Base-by-base conservation (phyloP, 306 rosid genomes). In the Delonix regia region DNA sequence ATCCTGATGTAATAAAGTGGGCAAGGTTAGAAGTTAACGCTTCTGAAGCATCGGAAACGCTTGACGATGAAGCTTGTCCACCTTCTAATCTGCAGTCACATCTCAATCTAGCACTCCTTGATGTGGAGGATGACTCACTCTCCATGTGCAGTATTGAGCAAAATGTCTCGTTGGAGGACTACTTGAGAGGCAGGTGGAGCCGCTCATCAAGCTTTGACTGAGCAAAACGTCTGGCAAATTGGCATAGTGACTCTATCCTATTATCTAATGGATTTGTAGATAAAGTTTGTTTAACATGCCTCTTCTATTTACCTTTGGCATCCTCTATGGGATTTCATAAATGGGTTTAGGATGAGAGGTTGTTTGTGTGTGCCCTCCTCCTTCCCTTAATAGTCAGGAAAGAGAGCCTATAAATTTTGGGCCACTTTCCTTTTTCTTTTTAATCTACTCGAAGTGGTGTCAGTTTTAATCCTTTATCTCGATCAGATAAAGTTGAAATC, bases 161-260 rank as follows among this genome's bases (percentile, higher is more conserved):
- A 21, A 83, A 84, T 57, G 86, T 93, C 69, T 87, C 98, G 5
- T 73, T 93, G 60, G 96, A 93, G 83, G 97, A 93, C 81, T 96
- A 96, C 80, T 78, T 96, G 81, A 85, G 82, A 85, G 97, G 98
- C 65, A 76, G 98, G 78, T 93, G 97, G 93, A 93, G 99, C 88
- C 93, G 93, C 30, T 86, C 94, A 68, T 93, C 99, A 16, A 93
- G 99, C 90, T 96, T 93, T 78, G 98, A 96, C 90, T 96, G 84
- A 90, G 62, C 47, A 34, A 81, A 68, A 38, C 12, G 16, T 27
- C 79, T 28, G 22, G 86, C 84, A 65, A 74, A 78, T 74, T 8
- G 64, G 73, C 60, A 51, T 71, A 53, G 33, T 55, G 74, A 24
- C 68, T 83, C 75, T 44, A 16, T 69, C 47, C 15, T 68, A 72